Evolutionary conservation across 352 stramenopile genomes (phyloP).

Genomic region (Pythium dissotocum): DNA sequence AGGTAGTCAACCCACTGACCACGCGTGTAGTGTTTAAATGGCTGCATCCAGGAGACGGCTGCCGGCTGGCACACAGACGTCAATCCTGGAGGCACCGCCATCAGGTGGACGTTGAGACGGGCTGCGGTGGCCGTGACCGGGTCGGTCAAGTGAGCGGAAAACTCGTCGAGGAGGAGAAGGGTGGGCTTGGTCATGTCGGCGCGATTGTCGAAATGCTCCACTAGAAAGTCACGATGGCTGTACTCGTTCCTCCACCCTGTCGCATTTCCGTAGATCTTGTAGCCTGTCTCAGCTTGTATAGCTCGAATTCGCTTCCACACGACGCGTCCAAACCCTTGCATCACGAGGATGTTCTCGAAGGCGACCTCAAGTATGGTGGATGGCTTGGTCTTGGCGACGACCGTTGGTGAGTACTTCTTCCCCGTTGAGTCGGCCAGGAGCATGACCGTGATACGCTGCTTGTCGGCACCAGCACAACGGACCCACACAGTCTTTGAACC

Average conservation of each 20-base stretch:
- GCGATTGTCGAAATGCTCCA: constrained; percentile 23
- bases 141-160: constrained; percentile 34
- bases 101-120: constrained; percentile 28
- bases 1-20: constrained; percentile 1
- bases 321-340: constrained; percentile 15
- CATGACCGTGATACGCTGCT: constrained; percentile 31
- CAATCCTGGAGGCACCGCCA: constrained; percentile 22
- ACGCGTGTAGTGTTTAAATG: constrained; percentile 6
- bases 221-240: constrained; percentile 23
- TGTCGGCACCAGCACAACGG: constrained; percentile 23
- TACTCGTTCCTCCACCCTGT: constrained; percentile 31
- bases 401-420: constrained; percentile 21
- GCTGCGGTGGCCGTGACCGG: constrained; percentile 22
- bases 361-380: constrained; percentile 6
- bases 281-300: constrained; percentile 10
- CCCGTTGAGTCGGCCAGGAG: constrained; percentile 29
- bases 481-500: constrained; percentile 35
- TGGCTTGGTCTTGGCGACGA: constrained; percentile 23
- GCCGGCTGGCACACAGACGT: constrained; percentile 22
- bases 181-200: constrained; percentile 19
- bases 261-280: constrained; percentile 29
- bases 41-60: constrained; percentile 4
- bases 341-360: constrained; percentile 15
- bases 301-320: constrained; percentile 24
- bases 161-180: constrained; percentile 33